Evolutionary conservation across 139 green algal genomes (phyloP).

Genomic region (Spirogloea muscicola): DNA sequence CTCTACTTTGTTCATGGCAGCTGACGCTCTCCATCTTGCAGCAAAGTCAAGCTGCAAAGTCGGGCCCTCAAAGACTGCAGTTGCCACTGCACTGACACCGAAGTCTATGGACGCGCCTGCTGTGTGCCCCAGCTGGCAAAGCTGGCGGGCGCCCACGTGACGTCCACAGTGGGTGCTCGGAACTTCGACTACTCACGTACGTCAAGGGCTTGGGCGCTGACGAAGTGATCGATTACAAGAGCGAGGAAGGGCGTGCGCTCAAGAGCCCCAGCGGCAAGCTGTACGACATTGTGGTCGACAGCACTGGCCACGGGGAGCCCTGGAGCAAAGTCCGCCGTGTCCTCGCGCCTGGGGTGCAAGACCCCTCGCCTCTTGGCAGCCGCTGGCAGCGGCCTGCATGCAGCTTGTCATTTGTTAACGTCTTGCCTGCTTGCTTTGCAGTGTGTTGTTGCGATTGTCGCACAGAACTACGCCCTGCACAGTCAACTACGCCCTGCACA

Average conservation of each 20-base stretch:
- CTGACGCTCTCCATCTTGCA: too few relatives aligned
- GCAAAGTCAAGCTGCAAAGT: too few relatives aligned
- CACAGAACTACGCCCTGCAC: too few relatives aligned
- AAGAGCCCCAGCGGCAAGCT: background rate
- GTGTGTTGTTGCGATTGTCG: too few relatives aligned
- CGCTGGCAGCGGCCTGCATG: background rate
- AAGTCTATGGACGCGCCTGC: too few relatives aligned
- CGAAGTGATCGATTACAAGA: constrained; percentile 18
- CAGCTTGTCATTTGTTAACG: too few relatives aligned
- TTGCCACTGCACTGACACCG: too few relatives aligned
- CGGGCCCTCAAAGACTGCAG: too few relatives aligned
- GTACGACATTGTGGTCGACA: background rate
- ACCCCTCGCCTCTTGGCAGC: background rate
- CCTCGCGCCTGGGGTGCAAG: too few relatives aligned
- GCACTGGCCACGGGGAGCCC: background rate
- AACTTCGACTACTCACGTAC: constrained; percentile 11
- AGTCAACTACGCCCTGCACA: too few relatives aligned
- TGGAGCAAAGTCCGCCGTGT: too few relatives aligned
- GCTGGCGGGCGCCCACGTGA: constrained; percentile 12
- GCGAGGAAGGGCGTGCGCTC: background rate
- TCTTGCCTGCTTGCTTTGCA: too few relatives aligned
- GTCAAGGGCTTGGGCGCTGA: constrained; percentile 10
- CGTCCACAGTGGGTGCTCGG: constrained; percentile 1
- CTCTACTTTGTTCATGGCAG: background rate
- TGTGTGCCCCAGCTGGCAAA: constrained; percentile 25